Evolutionary conservation across 169 alveolate genomes (phyloP), one percentile per base, ranked within the genome.

Genomic region (Toxoplasma gondii): DNA sequence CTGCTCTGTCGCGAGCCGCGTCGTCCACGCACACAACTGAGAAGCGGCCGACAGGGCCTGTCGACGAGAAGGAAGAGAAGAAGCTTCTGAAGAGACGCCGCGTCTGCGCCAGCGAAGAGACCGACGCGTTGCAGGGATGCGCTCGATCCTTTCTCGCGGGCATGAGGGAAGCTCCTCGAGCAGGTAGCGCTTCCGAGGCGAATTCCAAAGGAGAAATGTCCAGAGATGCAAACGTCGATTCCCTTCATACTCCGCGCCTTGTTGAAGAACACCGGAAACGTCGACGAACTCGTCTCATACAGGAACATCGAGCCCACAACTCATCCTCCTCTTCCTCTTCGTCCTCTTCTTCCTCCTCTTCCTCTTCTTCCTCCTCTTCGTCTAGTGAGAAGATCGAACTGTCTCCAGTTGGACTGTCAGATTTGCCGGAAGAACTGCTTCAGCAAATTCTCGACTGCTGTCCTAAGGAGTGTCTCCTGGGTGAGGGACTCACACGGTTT

Each of bases 401-500:
- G 86, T 1, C 39, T 31, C 86, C 39, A 17, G 39, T n/a, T n/a
- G 86, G 86, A n/a, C 44, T 78, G 39, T 12, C 39, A 7, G 86
- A 78, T 19, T 38, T 78, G 27, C 86, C 86, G 12, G 86, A 78
- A 10, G 86, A 78, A 36, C 22, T 78, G 12, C 86, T 78, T 10
- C 86, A 78, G 39, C 45, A 36, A 38, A 78, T 78, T n/a, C 49
- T 78, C 39, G 86, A 78, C 86, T 78, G 86, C 86, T 78, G 86
- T 27, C 49, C 86, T 1, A 38, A 19, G 29, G 86, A 78, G 45
- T 78, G 86, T 78, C 86, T 78, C n/a, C 86, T 78, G 22, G 86
- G 86, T 78, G 86, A 17, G 82, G 19, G 39, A 29, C 7, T 34
- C 43, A 22, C 34, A 34, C 34, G 34, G 10, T 34, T 34, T 22